phyloP scores from a whole-genome alignment of 2,329 filamentous ascomycete genomes.

The Metarhizium sp. region DNA sequence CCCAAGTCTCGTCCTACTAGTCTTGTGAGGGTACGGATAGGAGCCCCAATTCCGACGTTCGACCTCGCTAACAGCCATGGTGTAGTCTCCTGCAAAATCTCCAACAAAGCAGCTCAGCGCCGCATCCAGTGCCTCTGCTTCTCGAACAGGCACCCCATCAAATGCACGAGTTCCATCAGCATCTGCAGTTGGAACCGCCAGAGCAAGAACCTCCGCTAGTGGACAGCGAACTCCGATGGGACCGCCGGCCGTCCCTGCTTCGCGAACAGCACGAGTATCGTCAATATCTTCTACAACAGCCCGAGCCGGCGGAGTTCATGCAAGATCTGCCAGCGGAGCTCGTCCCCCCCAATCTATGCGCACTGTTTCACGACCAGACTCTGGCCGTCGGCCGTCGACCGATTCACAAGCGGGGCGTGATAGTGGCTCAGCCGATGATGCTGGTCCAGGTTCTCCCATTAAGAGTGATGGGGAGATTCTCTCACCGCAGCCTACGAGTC shows the following conservation, averaged over 20 bases:
- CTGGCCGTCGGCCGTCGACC: constrained; percentile 34
- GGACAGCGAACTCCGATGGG: constrained; percentile 56
- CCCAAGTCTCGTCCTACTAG: constrained; percentile 49
- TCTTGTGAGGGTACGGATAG: constrained; percentile 37
- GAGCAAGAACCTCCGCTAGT: constrained; percentile 46
- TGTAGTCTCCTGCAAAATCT: constrained; percentile 66
- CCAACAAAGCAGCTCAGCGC: constrained; percentile 62
- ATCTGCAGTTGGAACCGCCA: constrained; percentile 22
- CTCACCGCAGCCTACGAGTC: constrained; percentile 40
- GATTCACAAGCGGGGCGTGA: constrained; percentile 36
- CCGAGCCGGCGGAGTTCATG: constrained; percentile 20
- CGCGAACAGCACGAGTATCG: constrained; percentile 32
- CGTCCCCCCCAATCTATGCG: constrained; percentile 28
- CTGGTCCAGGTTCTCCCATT: constrained; percentile 30
- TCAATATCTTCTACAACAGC: constrained; percentile 32
- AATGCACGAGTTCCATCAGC: constrained; percentile 38
- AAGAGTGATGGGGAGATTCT: constrained; percentile 43
- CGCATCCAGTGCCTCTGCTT: constrained; percentile 48
- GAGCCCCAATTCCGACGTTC: background rate
- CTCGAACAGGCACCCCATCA: constrained; percentile 57
- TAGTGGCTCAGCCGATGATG: constrained; percentile 24
- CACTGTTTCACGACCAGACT: constrained; percentile 25
- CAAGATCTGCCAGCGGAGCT: constrained; percentile 32
- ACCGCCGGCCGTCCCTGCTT: constrained; percentile 44
- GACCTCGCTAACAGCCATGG: background rate